phyloP scores from a whole-genome alignment of 2,329 filamentous ascomycete genomes.

The Cladosporium sp. region DNA sequence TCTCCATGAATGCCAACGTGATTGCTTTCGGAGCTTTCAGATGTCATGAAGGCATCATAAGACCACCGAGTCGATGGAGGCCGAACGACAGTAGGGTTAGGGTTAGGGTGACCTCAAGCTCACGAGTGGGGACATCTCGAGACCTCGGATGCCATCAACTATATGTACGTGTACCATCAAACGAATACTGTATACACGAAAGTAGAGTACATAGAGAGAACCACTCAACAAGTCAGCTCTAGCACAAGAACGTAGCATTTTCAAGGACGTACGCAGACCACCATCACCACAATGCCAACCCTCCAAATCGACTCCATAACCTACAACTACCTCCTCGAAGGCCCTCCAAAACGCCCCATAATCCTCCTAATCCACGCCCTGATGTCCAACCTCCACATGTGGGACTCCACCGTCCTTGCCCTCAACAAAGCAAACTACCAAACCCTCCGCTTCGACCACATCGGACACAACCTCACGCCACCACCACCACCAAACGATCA shows the following conservation, averaged over 20 bases:
- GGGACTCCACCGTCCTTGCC: constrained; percentile 29
- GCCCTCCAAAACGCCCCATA: constrained; percentile 23
- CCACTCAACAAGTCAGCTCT: too few species aligned
- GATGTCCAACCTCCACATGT: constrained; percentile 36
- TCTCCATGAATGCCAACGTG: background rate
- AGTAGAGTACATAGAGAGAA: background rate
- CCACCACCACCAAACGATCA: constrained; percentile 25
- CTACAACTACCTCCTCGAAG: constrained; percentile 32
- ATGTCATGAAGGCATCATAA: background rate
- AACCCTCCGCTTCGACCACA: constrained; percentile 35
- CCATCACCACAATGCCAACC: constrained; percentile 13
- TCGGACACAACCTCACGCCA: constrained; percentile 33
- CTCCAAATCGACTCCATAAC: constrained; percentile 30
- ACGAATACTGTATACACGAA: background rate
- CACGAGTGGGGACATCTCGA: background rate
- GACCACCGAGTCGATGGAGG: background rate
- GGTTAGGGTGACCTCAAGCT: background rate
- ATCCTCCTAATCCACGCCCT: constrained; percentile 35
- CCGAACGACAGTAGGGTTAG: background rate
- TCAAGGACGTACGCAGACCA: background rate
- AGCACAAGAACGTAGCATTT: too few species aligned
- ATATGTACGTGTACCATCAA: background rate
- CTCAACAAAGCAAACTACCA: constrained; percentile 31
- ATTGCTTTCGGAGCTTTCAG: background rate
- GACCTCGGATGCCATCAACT: constrained; percentile 5